Conservation (phyloP, 2,329 filamentous ascomycete genomes). For the Colletotrichum karsti region DNA sequence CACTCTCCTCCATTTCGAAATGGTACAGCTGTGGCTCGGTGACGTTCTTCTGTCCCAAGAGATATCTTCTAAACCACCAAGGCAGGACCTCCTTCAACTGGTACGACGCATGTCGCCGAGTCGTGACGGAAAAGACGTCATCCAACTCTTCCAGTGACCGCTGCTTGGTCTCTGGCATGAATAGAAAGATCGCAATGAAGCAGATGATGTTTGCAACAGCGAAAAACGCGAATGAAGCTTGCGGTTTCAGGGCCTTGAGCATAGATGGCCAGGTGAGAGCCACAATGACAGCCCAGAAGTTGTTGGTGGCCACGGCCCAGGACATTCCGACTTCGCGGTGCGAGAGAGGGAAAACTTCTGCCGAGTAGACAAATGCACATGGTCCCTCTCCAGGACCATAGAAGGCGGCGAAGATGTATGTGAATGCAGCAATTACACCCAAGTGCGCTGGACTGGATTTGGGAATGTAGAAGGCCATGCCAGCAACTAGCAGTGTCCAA, state of each 20-base stretch:
- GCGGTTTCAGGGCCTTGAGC: constrained; percentile 42
- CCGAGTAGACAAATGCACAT: constrained; percentile 68
- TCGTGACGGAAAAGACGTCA: constrained; percentile 45
- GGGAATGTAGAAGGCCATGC: constrained; percentile 46
- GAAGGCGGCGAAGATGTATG: constrained; percentile 73
- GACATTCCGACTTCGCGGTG: constrained; percentile 72
- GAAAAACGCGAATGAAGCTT: constrained; percentile 53
- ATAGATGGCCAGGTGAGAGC: constrained; percentile 61
- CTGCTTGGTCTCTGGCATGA: constrained; percentile 60
- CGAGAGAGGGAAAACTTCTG: constrained; percentile 71
- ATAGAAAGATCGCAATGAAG: constrained; percentile 56
- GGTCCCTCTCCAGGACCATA: constrained; percentile 69
- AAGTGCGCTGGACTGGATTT: constrained; percentile 50
- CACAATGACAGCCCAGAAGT: constrained; percentile 61
- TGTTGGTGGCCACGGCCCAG: constrained; percentile 68
- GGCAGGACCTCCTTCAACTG: constrained; percentile 35
- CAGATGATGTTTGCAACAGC: constrained; percentile 55
- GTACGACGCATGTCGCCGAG: constrained; percentile 39
- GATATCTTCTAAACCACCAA: constrained; percentile 16
- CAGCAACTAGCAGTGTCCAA: constrained; percentile 60
- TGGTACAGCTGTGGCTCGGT: not conserved
- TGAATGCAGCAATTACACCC: constrained; percentile 65
- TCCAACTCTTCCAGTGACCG: constrained; percentile 56
- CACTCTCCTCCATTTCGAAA: not conserved
- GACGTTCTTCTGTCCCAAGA: not conserved